Evolutionary conservation across 768 basidiomycete genomes (phyloP), one percentile per base, ranked within the genome.

Genomic region (Zangia roseola): DNA sequence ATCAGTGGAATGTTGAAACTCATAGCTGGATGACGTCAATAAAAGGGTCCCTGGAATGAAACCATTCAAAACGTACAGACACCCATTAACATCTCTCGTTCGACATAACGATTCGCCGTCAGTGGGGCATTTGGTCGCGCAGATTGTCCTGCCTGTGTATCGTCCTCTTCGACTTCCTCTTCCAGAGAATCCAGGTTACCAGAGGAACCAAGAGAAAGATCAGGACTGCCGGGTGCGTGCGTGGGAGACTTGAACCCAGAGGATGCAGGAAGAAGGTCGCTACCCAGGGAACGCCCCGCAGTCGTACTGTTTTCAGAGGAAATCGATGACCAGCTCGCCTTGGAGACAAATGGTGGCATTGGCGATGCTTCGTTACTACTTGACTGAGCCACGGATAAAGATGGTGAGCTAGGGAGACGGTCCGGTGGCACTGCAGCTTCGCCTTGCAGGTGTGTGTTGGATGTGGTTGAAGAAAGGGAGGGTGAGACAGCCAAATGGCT

Each of bases 1-100:
- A 89, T 80, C 2, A 72, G 67, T 0, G 89, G 87, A 25, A 75
- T 67, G 38, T 67, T 63, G 58, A 89, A 90, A 3, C 86, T 85
- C 53, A 90, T 75, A 13, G 88, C 89, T 91, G 53, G 31, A 23
- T 25, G 17, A 8, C 8, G 51, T 65, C 40, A 65, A 31, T 21
- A 40, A 39, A 23, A 23, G 4, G n/a, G 24, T 16, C 31, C 9
- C 6, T 24, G 6, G 8, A 24, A 10, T 20, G 28, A n/a, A 31
- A 21, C 31, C n/a, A 52, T 47, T 50, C 26, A 55, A 33, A 34
- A 83, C 87, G 63, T 60, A 89, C 87, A 81, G 56, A 88, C 70
- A 35, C 85, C 82, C 43, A 69, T 52, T 3, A 86, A 68, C 43
- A 86, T 71, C 35, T 83, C 79, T 31, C 69, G 65, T 50, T 84